Evolutionary conservation across 2,329 filamentous ascomycete genomes (phyloP).

Genomic region (Colletotrichum cordylinicola): DNA sequence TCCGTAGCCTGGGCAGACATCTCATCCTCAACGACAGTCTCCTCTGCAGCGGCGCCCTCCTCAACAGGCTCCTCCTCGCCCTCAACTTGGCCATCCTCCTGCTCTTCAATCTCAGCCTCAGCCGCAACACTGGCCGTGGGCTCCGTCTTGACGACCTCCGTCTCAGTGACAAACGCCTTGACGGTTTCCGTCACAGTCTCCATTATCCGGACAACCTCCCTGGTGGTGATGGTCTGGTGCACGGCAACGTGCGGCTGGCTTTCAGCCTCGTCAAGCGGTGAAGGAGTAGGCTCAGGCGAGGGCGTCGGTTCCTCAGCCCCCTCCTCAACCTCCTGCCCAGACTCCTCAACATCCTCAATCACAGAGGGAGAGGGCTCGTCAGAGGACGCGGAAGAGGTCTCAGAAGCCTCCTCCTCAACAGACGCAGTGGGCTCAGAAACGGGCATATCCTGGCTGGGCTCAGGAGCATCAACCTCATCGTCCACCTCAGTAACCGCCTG

Average conservation of each 20-base stretch:
- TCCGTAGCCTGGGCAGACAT: background rate
- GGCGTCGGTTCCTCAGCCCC: background rate
- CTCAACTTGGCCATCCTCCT: background rate
- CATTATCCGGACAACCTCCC: constrained; percentile 36
- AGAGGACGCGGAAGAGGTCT: background rate
- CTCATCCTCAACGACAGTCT: background rate
- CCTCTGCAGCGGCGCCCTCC: background rate
- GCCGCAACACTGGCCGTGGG: background rate
- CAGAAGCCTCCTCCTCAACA: background rate
- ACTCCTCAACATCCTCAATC: background rate
- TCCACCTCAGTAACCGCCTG: background rate
- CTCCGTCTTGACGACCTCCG: constrained; percentile 18
- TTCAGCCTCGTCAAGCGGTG: background rate
- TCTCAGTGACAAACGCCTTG: constrained; percentile 30
- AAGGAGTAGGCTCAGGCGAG: background rate
- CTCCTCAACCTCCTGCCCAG: background rate
- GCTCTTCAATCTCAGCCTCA: background rate
- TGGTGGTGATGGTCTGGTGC: constrained; percentile 31
- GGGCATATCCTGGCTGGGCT: background rate
- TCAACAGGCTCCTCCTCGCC: background rate
- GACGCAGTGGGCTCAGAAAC: background rate
- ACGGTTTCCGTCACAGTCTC: constrained; percentile 36
- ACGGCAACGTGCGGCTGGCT: background rate
- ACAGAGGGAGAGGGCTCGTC: background rate
- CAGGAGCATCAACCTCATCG: background rate